Evolutionary conservation across 352 stramenopile genomes (phyloP), one percentile per base, ranked within the genome.

Genomic region (Globisporangium camurandrum): DNA sequence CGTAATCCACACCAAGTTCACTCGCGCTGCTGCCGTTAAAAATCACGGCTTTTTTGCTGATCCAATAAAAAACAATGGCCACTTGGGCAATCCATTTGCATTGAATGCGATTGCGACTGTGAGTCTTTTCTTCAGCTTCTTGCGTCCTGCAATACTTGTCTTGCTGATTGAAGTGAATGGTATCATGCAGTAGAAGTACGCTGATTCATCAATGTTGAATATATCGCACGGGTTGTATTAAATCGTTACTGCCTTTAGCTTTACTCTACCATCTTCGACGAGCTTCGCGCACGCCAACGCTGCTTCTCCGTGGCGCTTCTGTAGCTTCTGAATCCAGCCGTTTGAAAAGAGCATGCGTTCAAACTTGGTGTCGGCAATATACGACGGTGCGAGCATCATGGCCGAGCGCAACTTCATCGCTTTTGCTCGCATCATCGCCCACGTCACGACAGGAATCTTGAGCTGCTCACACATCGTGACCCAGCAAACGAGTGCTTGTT

Each of bases 181-280:
- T 19, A 39, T 24, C 37, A 30, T 30, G 5, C 47, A 54, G 9
- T 46, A 54, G 23, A 40, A 54, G 24, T 40, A 54, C 5, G 37
- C 47, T n/a, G 37, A 39, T 37, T 46, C 39, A 33, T 56, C 50
- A 33, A 51, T 49, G 34, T 50, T 37, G 27, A 42, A 56, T 23
- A 56, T 56, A 41, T 50, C 39, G 30, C 40, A n/a, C 38, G 49
- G 23, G 17, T 43, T 26, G 50, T 42, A 56, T 20, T 36, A 3
- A 41, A 23, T 49, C n/a, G 28, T 22, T 20, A 26, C 24, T 9
- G 37, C 37, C 30, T 44, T 20, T 6, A 54, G 20, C 33, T 16
- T 20, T 12, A 8, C 5, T 10, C 34, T 24, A 4, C 48, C 19
- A n/a, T 46, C 28, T 2, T 45, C 1, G 10, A 46, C 40, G 30